These are phyloP conservation scores for Grammothele lineata DNA, from an alignment of 768 basidiomycete species.

Conservation along the genomic window DNA sequence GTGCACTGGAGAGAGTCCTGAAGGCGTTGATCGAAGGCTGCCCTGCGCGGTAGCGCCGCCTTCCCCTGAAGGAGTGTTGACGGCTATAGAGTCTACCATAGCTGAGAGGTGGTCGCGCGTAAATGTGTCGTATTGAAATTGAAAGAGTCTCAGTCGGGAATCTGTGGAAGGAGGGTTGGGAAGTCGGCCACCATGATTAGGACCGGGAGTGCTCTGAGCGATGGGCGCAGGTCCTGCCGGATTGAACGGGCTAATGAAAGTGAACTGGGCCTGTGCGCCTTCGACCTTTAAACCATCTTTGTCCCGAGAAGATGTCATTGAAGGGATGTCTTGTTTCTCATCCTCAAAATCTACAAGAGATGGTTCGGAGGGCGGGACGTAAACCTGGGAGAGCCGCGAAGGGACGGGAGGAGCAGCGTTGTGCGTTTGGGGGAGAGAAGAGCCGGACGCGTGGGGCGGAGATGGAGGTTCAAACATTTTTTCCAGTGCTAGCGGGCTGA, in stretches of 20 bases:
- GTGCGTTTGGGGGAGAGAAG: conserved; percentile 1
- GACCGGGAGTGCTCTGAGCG: conserved; percentile 59
- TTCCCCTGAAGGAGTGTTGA: conserved; percentile 58
- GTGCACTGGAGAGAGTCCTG: conserved; percentile 27
- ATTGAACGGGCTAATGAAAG: conserved; percentile 46
- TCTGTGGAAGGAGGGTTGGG: conserved; percentile 47
- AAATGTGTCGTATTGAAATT: conserved; percentile 94
- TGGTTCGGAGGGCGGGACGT: conserved; percentile 21
- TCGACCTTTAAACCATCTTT: background rate
- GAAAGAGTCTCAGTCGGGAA: conserved; percentile 80
- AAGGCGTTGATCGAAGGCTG: conserved; percentile 42
- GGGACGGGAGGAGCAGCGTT: conserved; percentile 23
- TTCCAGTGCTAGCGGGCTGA: conserved; percentile 83
- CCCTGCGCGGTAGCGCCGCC: conserved; percentile 39
- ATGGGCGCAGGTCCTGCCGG: conserved; percentile 36
- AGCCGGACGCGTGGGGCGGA: conserved; percentile 41
- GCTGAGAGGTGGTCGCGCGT: conserved; percentile 92
- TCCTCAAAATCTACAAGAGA: background rate
- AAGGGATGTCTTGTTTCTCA: background rate
- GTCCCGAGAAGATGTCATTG: background rate
- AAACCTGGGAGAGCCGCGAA: conserved; percentile 36
- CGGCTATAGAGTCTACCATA: conserved; percentile 91
- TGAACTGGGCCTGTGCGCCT: conserved; percentile 57
- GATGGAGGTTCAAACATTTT: conserved; percentile 94
- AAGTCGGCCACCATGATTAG: conserved; percentile 28